Evolutionary conservation across 345 rosid species (phyloP).

Genomic region (Gossypium australe): DNA sequence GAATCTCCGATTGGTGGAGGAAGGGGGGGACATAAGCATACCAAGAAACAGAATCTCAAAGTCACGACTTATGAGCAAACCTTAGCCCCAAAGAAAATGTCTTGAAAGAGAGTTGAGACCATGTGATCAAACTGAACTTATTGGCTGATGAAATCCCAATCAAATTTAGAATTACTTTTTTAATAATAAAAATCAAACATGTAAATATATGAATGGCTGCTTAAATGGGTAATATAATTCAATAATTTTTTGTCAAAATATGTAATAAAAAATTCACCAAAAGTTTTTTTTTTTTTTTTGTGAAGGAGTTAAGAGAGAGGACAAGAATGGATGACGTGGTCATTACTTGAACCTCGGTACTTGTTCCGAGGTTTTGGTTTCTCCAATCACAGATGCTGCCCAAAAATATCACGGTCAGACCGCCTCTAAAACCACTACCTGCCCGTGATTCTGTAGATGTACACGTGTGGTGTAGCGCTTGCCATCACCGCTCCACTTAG

Average conservation of each 20-base stretch:
- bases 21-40: neutral
- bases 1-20: neutral
- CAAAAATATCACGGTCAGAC: constrained; percentile 22
- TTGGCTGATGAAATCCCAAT: too few species aligned
- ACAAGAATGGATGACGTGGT: neutral
- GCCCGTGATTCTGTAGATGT: neutral
- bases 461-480: constrained; percentile 35
- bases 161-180: too few species aligned
- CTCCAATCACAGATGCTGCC: constrained; percentile 23
- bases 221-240: too few species aligned
- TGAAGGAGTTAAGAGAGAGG: neutral
- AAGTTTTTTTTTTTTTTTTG: too few species aligned
- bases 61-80: neutral
- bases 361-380: constrained; percentile 29
- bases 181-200: too few species aligned
- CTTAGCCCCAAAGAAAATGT: neutral
- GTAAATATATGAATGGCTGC: too few species aligned
- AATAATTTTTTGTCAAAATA: too few species aligned
- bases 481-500: constrained; percentile 13
- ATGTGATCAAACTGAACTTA: too few species aligned
- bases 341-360: constrained; percentile 14
- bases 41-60: neutral
- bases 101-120: neutral
- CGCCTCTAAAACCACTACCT: neutral
- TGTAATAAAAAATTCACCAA: too few species aligned